Evolutionary conservation across 208 protist genomes (phyloP), one percentile per base, ranked within the genome.

Genomic region (Wallacemonas sp.): DNA sequence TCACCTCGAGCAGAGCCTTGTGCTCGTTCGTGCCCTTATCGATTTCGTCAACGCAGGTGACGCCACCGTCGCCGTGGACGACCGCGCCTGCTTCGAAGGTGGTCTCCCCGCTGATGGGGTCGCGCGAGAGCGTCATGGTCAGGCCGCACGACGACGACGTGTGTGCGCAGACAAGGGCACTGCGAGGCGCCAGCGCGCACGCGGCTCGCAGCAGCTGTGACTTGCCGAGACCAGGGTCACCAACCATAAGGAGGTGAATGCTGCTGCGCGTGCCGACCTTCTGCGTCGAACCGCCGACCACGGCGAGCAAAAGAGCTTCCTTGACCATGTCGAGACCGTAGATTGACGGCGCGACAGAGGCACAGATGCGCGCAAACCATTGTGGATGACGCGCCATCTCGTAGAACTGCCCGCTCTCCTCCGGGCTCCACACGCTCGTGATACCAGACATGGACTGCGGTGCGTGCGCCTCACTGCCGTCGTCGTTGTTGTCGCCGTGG

Each of bases 41-140:
- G 75, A 99, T 99, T 66, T 99, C 99, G 70, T 99, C 99, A 41
- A 99, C 99, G 86, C 98, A 99, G 29, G 98, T 99, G 44, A 97
- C 78, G 29, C 98, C 98, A 50, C 98, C 95, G 73, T 99, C 98
- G 6, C 93, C 95, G 58, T 99, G 89, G 21, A 99, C 98, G 30
- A 99, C 88, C 34, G 98, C 98, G 30, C 98, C 98, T 5, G 98
- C 98, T 66, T 99, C 98, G 58, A 99, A 96, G 13, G 97, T 91
- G 53, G 92, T 97, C 69, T 97, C 94, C 10, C 92, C 89, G 9
- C 82, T 83, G 1, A 85, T 74, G 19, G 78, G 70, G 55, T 98
- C 98, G 71, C 93, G 92, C 0, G 94, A 74, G 3, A 99, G 81
- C 3, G 98, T 99, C 19, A 99, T 97, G 13, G 99, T 99, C 21